A percentile compares a stretch with the other conserved stretches of the same genome.
Conservation (phyloP, 371 early-diverging fungal genomes). For the Mucor ambiguus region DNA sequence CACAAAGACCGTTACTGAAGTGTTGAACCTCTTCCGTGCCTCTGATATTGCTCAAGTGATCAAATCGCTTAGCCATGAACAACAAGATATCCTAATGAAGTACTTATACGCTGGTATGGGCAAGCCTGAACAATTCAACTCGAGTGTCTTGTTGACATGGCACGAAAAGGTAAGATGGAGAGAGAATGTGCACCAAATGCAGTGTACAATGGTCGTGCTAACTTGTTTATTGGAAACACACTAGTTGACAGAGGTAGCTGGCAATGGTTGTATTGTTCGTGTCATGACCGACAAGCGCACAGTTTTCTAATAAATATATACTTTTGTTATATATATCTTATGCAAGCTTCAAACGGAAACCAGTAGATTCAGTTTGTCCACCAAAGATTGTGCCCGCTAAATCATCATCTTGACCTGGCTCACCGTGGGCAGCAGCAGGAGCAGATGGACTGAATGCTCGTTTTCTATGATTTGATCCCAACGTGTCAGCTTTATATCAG, state of each 20-base stretch:
- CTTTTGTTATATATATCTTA: constrained; percentile 5
- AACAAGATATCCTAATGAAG: constrained; percentile 85
- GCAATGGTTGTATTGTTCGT: constrained; percentile 86
- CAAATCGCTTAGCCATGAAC: constrained; percentile 58
- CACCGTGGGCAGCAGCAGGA: constrained; percentile 65
- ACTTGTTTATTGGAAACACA: background rate
- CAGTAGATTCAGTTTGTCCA: constrained; percentile 59
- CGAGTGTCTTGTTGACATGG: constrained; percentile 83
- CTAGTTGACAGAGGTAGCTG: constrained; percentile 84
- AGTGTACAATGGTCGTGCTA: too few relatives aligned
- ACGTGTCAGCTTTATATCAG: background rate
- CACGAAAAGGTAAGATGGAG: constrained; percentile 80
- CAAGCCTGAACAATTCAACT: constrained; percentile 82
- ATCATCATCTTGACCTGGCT: constrained; percentile 44
- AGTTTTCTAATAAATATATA: constrained; percentile 44
- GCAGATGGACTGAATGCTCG: constrained; percentile 65
- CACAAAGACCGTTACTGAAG: constrained; percentile 80
- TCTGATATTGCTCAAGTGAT: constrained; percentile 70
- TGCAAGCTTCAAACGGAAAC: constrained; percentile 56
- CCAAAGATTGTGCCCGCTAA: constrained; percentile 57
- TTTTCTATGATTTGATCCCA: constrained; percentile 19
- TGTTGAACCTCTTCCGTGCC: constrained; percentile 69
- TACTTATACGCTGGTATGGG: constrained; percentile 92
- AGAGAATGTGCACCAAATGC: too few relatives aligned
- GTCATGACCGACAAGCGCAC: constrained; percentile 87